A percentile compares a stretch with the other conserved stretches of the same genome.
phyloP scores from a whole-genome alignment of 2,329 filamentous ascomycete genomes.

The Fusarium citri region DNA sequence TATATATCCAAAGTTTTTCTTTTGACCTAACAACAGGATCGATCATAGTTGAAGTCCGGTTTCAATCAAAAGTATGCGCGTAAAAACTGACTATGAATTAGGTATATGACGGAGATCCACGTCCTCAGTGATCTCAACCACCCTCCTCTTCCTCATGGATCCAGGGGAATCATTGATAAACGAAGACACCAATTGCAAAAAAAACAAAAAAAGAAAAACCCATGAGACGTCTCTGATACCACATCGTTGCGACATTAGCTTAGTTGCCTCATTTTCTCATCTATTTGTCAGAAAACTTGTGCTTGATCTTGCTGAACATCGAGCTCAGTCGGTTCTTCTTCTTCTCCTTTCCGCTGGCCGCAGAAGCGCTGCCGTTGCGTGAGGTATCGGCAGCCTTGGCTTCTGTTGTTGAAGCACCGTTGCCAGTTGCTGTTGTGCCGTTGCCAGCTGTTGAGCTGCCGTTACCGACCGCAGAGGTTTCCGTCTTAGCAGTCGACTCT shows the following conservation, averaged over 20 bases:
- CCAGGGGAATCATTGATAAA: conserved; percentile 56
- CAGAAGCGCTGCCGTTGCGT: conserved; percentile 31
- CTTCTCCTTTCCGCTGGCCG: conserved; percentile 65
- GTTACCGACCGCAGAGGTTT: conserved; percentile 37
- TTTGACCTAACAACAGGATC: conserved; percentile 28
- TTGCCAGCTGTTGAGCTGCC: conserved; percentile 35
- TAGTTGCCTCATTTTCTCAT: conserved; percentile 35
- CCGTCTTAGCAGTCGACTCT: conserved; percentile 26
- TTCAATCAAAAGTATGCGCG: conserved; percentile 42
- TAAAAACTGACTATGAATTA: conserved; percentile 51
- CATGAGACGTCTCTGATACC: conserved; percentile 41
- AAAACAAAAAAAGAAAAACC: conserved; percentile 44
- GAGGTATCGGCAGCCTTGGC: conserved; percentile 39
- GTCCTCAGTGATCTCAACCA: conserved; percentile 46
- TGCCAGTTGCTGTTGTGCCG: conserved; percentile 29
- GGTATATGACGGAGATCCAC: conserved; percentile 52
- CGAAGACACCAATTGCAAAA: conserved; percentile 53
- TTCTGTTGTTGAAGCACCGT: conserved; percentile 41
- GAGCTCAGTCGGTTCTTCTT: conserved; percentile 75
- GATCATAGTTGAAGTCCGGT: conserved; percentile 42
- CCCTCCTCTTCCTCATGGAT: conserved; percentile 50
- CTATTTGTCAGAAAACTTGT: conserved; percentile 55
- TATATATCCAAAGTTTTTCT: conserved; percentile 31
- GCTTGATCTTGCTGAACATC: conserved; percentile 69
- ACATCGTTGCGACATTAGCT: conserved; percentile 44